Base-by-base conservation (phyloP, 768 basidiomycete species). In the Boletus vinaceobasis region DNA sequence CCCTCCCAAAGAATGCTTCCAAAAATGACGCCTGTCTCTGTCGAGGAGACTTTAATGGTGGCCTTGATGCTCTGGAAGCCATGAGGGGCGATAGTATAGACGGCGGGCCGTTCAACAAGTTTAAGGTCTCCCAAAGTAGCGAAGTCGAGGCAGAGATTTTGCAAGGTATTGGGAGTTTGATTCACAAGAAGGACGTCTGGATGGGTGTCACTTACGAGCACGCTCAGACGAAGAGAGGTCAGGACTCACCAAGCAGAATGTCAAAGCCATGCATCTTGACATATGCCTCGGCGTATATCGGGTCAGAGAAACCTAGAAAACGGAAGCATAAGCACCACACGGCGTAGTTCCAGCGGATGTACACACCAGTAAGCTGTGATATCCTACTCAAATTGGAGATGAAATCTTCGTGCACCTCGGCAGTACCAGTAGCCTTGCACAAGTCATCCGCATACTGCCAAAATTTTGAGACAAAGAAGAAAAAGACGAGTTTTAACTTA, bases 61-160 rank as follows among this genome's bases (percentile, higher is more conserved):
- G 95, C 93, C 70, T 98, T 98, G 76, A 98, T 93, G 68, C 88
- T 93, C 73, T 97, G 96, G 88, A 98, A 99, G 19, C 91, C 90
- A 65, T 98, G 93, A 0, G 96, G 97, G 1, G 86, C 96, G 38
- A 98, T 82, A 0, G 95, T 98, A 65, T 95, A 91, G 7, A 93
- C 87, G 1, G 90, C 78, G 2, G 97, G 95, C n/a, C 94, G 82
- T 69, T 98, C 97, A 21, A 98, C 93, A 13, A 99, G 86, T 71
- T 98, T 98, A 50, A 99, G 80, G 66, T 98, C 97, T 23, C 96
- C 97, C 3, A 99, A 77, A 3, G 97, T 98, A 0, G 97, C 94
- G 64, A 99, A 98, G 71, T 99, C 97, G 52, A 98, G 79, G 65
- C 94, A 95, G 4, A 99, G 84, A 69, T 97, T 98, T 71, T 98